Conservation (phyloP, 2,329 filamentous ascomycete species). For the Byssothecium circinans region DNA sequence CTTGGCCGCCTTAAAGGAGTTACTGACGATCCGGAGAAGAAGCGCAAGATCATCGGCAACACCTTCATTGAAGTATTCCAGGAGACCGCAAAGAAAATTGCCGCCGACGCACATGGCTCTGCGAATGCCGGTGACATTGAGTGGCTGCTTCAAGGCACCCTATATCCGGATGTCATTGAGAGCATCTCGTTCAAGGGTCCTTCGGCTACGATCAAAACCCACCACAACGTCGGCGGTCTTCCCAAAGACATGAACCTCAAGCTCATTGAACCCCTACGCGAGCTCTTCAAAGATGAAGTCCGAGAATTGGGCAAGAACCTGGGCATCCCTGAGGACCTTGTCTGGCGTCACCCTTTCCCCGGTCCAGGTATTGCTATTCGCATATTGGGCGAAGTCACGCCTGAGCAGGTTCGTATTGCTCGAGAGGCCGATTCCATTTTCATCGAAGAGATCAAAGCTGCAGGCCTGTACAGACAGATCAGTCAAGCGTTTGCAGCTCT, state of each 20-base stretch:
- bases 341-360: conserved; percentile 78
- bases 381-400: conserved; percentile 82
- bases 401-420: conserved; percentile 75
- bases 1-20: conserved; percentile 75
- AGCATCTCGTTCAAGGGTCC: conserved; percentile 74
- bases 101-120: conserved; percentile 68
- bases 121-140: conserved; percentile 73
- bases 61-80: conserved; percentile 85
- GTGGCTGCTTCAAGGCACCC: conserved; percentile 84
- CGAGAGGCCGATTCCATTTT: conserved; percentile 78
- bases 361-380: conserved; percentile 76
- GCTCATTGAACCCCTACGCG: conserved; percentile 76
- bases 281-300: conserved; percentile 85
- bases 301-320: conserved; percentile 68
- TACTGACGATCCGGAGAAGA: conserved; percentile 74
- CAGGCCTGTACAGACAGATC: conserved; percentile 73
- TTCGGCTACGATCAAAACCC: conserved; percentile 71
- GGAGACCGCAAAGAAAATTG: conserved; percentile 73
- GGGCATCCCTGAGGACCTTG: conserved; percentile 71
- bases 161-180: conserved; percentile 76
- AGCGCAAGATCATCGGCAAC: conserved; percentile 86
- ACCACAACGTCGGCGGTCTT: conserved; percentile 73
- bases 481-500: conserved; percentile 71
- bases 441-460: conserved; percentile 72
- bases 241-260: conserved; percentile 65